phyloP scores from a whole-genome alignment of 2,329 filamentous ascomycete species.

The Dryadomyces quercivorus region DNA sequence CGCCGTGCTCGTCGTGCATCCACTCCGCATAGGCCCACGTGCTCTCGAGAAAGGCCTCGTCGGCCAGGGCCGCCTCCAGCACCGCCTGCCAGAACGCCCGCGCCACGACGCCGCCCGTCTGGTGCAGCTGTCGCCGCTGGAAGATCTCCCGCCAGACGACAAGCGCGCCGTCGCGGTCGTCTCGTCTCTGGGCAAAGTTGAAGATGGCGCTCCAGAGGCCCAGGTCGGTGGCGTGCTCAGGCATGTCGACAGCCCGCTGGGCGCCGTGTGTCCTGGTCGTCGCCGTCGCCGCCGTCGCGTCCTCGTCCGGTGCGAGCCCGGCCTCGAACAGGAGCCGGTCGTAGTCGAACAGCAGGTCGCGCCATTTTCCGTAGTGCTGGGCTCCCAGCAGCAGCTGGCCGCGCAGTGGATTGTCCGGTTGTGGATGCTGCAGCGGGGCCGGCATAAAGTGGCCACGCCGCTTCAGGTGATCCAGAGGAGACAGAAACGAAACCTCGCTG shows the following conservation, averaged over 20 bases:
- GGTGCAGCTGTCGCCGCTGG: conserved; percentile 12
- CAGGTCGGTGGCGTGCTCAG: conserved; percentile 17
- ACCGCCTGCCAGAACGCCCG: conserved; percentile 19
- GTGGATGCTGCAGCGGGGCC: not conserved
- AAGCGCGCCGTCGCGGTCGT: conserved; percentile 14
- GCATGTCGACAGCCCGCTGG: conserved; percentile 15
- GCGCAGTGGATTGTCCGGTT: not conserved
- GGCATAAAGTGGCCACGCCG: conserved; percentile 6
- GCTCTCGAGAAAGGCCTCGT: conserved; percentile 20
- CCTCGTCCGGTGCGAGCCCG: conserved; percentile 4
- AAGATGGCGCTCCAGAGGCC: conserved; percentile 20
- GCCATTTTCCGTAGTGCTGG: conserved; percentile 16
- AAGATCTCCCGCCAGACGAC: conserved; percentile 18
- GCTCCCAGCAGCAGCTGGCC: conserved; percentile 7
- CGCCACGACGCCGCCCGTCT: conserved; percentile 15
- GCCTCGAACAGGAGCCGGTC: conserved; percentile 16
- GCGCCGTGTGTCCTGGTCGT: not conserved
- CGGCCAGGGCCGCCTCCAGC: conserved; percentile 20
- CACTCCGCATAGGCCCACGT: conserved; percentile 29
- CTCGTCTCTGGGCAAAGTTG: conserved; percentile 17
- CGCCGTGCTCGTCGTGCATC: conserved; percentile 25
- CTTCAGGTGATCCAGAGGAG: conserved; percentile 6
- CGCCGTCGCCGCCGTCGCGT: no score
- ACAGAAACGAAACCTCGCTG: not conserved
- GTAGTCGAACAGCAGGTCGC: conserved; percentile 14